Conservation (phyloP, 2,329 filamentous ascomycete species). For the Exserohilum rostratum region DNA sequence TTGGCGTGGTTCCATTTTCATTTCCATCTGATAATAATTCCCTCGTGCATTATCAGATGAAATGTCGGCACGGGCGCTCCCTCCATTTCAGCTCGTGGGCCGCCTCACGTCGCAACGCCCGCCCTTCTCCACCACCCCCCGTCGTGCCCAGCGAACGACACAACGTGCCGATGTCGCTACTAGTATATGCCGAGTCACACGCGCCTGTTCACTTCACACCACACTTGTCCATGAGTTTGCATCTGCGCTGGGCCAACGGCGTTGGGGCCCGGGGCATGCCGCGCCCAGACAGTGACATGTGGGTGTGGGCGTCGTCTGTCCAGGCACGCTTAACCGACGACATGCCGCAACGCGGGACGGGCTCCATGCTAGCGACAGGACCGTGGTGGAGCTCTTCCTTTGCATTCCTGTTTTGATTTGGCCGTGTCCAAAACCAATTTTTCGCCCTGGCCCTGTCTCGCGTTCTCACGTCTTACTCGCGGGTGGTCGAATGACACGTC, state of each 20-base stretch:
- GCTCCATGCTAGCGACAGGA: slow-evolving; percentile 17
- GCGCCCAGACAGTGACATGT: slow-evolving; percentile 1
- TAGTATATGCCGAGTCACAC: neutral
- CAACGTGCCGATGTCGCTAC: neutral
- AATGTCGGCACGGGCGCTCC: slow-evolving; percentile 3
- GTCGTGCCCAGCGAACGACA: neutral
- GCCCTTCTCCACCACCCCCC: neutral
- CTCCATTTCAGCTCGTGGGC: slow-evolving; percentile 1
- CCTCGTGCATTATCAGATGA: slow-evolving; percentile 1
- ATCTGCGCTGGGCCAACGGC: slow-evolving; percentile 15
- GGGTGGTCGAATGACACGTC: slow-evolving; percentile 16
- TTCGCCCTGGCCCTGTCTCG: slow-evolving; percentile 5
- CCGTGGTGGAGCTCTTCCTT: slow-evolving; percentile 20
- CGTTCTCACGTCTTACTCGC: slow-evolving; percentile 19
- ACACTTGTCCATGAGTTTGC: neutral
- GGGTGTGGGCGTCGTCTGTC: neutral
- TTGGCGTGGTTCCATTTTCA: neutral
- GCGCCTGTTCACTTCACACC: neutral
- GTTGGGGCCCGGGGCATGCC: neutral
- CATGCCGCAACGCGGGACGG: slow-evolving; percentile 10
- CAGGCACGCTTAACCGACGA: too few relatives aligned
- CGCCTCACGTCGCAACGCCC: neutral
- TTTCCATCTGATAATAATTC: slow-evolving; percentile 9
- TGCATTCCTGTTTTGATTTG: slow-evolving; percentile 15
- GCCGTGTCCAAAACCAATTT: slow-evolving; percentile 2